Base-by-base conservation (phyloP, 352 stramenopile genomes). In the Pythium periplocum region DNA sequence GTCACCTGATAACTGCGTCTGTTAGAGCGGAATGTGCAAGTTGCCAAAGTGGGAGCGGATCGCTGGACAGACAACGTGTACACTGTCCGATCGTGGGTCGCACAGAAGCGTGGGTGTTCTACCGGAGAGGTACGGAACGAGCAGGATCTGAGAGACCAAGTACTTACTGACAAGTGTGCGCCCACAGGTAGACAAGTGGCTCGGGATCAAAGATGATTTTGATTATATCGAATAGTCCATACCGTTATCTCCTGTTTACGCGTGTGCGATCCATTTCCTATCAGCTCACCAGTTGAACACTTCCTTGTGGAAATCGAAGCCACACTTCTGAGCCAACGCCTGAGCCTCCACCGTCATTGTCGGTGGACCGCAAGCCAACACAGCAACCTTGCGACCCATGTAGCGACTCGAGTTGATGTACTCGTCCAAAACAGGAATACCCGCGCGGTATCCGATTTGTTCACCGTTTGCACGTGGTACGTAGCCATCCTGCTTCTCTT, bases 61-160 rank as follows among this genome's bases (percentile, higher is more conserved):
- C 57, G 83, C 50, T 93, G 81, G 83, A 93, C 83, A 53, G 83
- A 93, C 65, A 93, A 93, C 51, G 64, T 91, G 36, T 93, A 78
- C 61, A 88, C 71, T n/a, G 59, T 90, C 45, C 85, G 79, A 47
- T 87, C 83, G 26, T 93, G 83, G 83, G 72, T 90, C 33, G 66
- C 80, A 10, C 73, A 92, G 52, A 93, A 93, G 62, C 79, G 82
- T 51, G 78, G 79, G 7, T 80, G 80, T 45, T 51, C 82, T 11
- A 69, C 65, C 4, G 61, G 67, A 30, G 83, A 93, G 62, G 83
- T 90, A 59, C 3, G 11, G 9, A 30, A 31, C 17, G 17, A 26
- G 17, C 17, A 26, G 17, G 17, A 26, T 26, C 0, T 26, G 17
- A 26, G 17, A 26, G 17, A 26, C 17, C 17, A 26, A 26, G 17